Percentiles rank a stretch among this genome's conserved stretches.
Evolutionary conservation across 257 asterid genomes (phyloP).

Genomic region (Nyctanthes arbortristis): DNA sequence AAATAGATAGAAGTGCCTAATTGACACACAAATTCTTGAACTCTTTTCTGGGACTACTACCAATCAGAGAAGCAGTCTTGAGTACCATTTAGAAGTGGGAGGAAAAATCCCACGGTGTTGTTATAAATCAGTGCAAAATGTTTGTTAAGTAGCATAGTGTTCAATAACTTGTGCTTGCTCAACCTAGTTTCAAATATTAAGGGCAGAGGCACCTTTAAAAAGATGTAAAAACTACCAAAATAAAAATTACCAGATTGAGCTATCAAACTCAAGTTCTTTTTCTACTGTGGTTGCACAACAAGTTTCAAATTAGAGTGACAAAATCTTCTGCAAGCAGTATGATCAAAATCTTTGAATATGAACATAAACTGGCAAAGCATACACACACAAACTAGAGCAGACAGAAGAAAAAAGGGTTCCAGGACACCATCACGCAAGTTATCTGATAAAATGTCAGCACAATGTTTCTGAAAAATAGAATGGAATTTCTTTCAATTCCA

Average conservation of each 20-base stretch:
- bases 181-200: not conserved
- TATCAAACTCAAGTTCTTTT: not conserved
- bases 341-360: not conserved
- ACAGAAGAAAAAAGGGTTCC: not conserved
- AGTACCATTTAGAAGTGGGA: not conserved
- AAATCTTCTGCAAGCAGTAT: not conserved
- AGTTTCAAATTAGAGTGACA: not conserved
- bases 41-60: not conserved
- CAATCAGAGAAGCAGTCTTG: not conserved
- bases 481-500: not conserved
- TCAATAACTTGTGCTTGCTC: not conserved
- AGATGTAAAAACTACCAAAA: not conserved
- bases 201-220: not conserved
- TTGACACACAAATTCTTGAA: not conserved
- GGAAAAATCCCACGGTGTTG: not conserved
- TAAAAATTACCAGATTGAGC: too few relatives aligned
- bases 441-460: too few relatives aligned
- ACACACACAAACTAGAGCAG: not conserved
- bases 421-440: not conserved
- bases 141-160: not conserved
- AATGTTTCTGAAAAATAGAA: not conserved
- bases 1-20: not conserved
- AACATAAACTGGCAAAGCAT: not conserved
- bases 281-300: not conserved
- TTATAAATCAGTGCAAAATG: not conserved